Conservation (phyloP, 140 eudicot species). For the Stevia rebaudiana region DNA sequence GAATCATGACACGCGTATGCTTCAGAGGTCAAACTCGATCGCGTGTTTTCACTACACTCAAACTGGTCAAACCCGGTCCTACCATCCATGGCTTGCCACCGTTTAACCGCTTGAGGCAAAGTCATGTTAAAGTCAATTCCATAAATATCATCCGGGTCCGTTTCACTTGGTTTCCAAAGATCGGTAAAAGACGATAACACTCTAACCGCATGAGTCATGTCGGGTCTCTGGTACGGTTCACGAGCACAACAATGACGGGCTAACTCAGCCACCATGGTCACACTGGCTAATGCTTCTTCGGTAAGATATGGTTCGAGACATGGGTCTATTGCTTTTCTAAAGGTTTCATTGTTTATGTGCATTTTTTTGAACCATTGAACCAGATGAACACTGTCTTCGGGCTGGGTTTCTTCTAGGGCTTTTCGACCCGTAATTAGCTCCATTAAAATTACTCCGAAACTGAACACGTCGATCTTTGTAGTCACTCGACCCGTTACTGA, state of each 20-base stretch:
- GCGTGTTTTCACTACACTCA: conserved; percentile 53
- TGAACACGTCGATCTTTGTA: conserved; percentile 80
- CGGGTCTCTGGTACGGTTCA: conserved; percentile 91
- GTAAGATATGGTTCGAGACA: conserved; percentile 36
- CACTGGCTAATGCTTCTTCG: conserved; percentile 58
- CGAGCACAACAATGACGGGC: conserved; percentile 94
- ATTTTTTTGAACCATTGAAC: conserved; percentile 86
- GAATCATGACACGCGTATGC: not conserved
- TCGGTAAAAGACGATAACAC: conserved; percentile 72
- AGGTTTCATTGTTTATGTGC: conserved; percentile 62
- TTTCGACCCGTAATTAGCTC: conserved; percentile 75
- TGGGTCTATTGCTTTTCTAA: conserved; percentile 74
- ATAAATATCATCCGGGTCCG: conserved; percentile 54
- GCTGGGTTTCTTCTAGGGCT: conserved; percentile 66
- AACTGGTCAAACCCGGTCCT: conserved; percentile 39
- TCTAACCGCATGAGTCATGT: conserved; percentile 83
- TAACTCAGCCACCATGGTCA: conserved; percentile 72
- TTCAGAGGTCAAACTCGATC: conserved; percentile 39
- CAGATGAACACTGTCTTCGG: conserved; percentile 75
- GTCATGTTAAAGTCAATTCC: conserved; percentile 71
- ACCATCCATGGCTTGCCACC: conserved; percentile 56
- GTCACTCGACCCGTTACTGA: conserved; percentile 86
- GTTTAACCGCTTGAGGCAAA: conserved; percentile 46
- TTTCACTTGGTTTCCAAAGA: conserved; percentile 80
- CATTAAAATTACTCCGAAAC: conserved; percentile 88